These are phyloP conservation scores for Trichoderma gracile DNA, from an alignment of 2,329 filamentous ascomycete species.

Conservation along the genomic window DNA sequence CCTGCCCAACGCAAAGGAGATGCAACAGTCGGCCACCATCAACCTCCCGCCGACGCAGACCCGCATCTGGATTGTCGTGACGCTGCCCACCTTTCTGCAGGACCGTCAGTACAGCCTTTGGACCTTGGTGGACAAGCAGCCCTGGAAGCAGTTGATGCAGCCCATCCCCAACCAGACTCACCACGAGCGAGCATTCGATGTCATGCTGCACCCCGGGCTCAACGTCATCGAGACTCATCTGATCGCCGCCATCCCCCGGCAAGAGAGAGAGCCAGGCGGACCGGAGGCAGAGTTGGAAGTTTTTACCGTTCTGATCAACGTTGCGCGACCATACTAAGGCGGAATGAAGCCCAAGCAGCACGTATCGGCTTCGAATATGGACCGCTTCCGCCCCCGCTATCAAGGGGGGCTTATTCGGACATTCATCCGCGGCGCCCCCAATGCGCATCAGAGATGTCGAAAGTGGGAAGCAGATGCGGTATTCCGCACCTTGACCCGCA, in stretches of 20 bases:
- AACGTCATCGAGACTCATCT: conserved; percentile 80
- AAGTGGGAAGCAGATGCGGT: not conserved
- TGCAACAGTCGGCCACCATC: conserved; percentile 72
- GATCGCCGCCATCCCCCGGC: conserved; percentile 67
- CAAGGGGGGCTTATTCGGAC: conserved; percentile 3
- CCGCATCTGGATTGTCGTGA: conserved; percentile 69
- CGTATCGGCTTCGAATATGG: not conserved
- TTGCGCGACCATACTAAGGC: conserved; percentile 39
- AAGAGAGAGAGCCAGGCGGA: conserved; percentile 56
- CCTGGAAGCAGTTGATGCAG: conserved; percentile 51
- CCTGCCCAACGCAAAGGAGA: conserved; percentile 63
- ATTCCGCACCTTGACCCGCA: not conserved
- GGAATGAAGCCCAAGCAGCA: not conserved
- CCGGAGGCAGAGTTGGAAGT: conserved; percentile 75
- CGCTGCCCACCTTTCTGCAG: conserved; percentile 62
- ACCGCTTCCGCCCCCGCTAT: not conserved
- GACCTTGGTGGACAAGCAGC: conserved; percentile 67
- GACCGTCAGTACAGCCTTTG: conserved; percentile 75
- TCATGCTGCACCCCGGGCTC: conserved; percentile 67
- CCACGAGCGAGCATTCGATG: conserved; percentile 72
- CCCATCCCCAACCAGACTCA: conserved; percentile 58
- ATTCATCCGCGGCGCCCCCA: not conserved
- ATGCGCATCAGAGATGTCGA: not conserved
- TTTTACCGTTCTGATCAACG: conserved; percentile 72
- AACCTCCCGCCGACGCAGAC: conserved; percentile 67